Percentiles rank a stretch among this genome's conserved stretches.
Conservation (phyloP, 2,329 filamentous ascomycete genomes). For the Amesomyces nigricolor region DNA sequence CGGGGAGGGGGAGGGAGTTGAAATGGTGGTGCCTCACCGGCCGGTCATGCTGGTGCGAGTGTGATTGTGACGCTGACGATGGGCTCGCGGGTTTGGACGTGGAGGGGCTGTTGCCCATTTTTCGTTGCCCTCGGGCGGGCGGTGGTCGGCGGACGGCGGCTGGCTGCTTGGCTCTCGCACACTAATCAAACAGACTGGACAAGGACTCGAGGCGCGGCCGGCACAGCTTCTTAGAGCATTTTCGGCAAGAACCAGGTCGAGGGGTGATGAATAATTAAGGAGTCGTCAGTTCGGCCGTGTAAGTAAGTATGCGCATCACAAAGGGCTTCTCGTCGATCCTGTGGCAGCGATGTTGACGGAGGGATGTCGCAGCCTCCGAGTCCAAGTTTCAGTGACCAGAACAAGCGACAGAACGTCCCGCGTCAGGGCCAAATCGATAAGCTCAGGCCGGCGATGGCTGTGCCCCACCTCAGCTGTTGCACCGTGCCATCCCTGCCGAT, state of each 20-base stretch:
- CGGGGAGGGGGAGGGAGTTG: constrained; percentile 52
- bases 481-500: background rate
- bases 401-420: no score
- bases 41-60: constrained; percentile 24
- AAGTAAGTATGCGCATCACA: no score
- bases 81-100: constrained; percentile 28
- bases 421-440: no score
- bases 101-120: constrained; percentile 36
- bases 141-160: constrained; percentile 4
- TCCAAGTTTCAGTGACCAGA: no score
- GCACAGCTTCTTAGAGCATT: background rate
- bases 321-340: no score
- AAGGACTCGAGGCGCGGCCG: background rate
- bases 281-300: no score
- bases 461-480: no score
- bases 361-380: no score
- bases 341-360: background rate
- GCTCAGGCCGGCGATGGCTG: no score
- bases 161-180: constrained; percentile 7
- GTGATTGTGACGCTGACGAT: constrained; percentile 20
- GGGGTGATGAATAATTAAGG: background rate
- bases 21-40: constrained; percentile 40
- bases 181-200: constrained; percentile 1
- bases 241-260: background rate
- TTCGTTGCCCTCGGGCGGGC: constrained; percentile 13